Base-by-base conservation (phyloP, 345 rosid species). In the Boechera divaricarpa region DNA sequence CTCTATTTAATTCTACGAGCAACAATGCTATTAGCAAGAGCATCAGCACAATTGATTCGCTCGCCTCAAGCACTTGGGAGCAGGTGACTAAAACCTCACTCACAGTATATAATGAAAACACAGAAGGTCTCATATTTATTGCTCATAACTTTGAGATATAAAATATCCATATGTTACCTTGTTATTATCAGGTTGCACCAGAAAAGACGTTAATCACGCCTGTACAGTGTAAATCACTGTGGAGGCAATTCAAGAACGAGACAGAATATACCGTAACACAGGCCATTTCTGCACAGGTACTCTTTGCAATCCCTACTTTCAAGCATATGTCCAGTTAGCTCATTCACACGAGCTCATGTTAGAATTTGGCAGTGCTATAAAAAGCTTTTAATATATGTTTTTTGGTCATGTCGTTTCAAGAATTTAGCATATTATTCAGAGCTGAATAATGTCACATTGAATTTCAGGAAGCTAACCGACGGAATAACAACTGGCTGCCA, bases 231-330 rank as follows among this genome's bases (percentile, higher is more conserved):
- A 96, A 93, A 82, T 77, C 91, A 33, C 80, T 96, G 86, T 96
- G 99, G 99, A 89, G 98, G 83, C 99, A 96, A 72, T 96, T 96
- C 85, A 90, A 88, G 86, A 63, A 88, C 10, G 98, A 96, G 84
- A 96, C 99, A 39, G 97, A 93, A 83, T 91, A 90, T 78, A 87
- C 80, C 15, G 98, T 96, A 62, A 87, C 98, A 65, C 99, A 93
- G 79, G 99, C 99, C 77, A 87, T 96, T 80, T 90, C 99, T 82
- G 97, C 99, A 49, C 99, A 96, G 98, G 99, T 79, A 45, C 9
- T 47, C 38, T 47, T 47, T 64, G 53, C 29, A 29, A 64, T 45
- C 69, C 39, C 4, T 39, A 42, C 38, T 29, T 63, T 44, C 26
- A 31, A 64, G n/a, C 54, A 64, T 44, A 29, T 10, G 2, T 28